Percentiles rank a stretch among this genome's conserved stretches.
Conservation (phyloP, 176 grass and related monocot species). For the Phoenix roebelenii region DNA sequence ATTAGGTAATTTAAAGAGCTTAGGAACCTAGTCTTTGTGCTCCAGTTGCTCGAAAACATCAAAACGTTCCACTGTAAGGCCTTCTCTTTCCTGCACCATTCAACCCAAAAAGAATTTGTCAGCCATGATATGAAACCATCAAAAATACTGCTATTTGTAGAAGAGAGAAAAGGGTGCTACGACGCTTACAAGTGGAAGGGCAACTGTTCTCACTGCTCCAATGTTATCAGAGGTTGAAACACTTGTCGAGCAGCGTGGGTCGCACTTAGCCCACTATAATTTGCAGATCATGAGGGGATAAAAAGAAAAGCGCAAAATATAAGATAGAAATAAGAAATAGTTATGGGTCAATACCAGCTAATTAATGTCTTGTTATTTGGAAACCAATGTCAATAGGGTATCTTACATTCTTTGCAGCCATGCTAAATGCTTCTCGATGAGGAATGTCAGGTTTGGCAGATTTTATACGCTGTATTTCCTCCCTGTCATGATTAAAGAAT, state of each 20-base stretch:
- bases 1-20: not conserved
- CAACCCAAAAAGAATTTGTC: not conserved
- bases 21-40: slow-evolving; percentile 39
- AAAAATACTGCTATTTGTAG: not conserved
- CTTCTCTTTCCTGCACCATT: slow-evolving; percentile 45
- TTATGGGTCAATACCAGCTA: not conserved
- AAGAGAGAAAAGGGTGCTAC: not conserved
- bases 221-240: slow-evolving; percentile 48
- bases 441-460: slow-evolving; percentile 83
- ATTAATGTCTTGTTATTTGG: not conserved
- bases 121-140: not conserved
- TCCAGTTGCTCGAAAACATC: slow-evolving; percentile 92
- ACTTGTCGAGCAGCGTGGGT: slow-evolving; percentile 53
- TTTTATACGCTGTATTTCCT: slow-evolving; percentile 99
- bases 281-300: not conserved
- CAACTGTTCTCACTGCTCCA: slow-evolving; percentile 28
- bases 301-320: not conserved
- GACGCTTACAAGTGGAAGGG: slow-evolving; percentile 36
- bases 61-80: slow-evolving; percentile 56
- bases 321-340: not conserved
- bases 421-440: slow-evolving; percentile 98
- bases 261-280: slow-evolving; percentile 85
- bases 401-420: slow-evolving; percentile 96
- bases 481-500: slow-evolving; percentile 37
- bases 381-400: slow-evolving; percentile 2